phyloP scores from a whole-genome alignment of 2,329 filamentous ascomycete species.

The Aureobasidium sp. region DNA sequence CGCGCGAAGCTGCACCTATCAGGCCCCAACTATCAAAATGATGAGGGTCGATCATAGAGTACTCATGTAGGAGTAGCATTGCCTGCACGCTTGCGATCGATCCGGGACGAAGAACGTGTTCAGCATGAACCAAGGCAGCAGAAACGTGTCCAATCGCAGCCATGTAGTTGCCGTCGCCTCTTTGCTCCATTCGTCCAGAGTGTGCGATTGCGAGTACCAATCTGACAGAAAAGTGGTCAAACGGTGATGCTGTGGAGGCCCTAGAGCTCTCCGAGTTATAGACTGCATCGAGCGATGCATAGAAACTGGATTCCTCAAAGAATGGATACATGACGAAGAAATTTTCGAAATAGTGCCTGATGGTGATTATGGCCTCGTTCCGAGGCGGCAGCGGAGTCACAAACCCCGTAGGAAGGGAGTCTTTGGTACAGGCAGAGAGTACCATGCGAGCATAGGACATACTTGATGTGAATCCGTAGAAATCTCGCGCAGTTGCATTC shows the following conservation, averaged over 20 bases:
- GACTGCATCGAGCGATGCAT: constrained; percentile 69
- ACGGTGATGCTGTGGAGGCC: constrained; percentile 19
- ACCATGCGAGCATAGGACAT: constrained; percentile 91
- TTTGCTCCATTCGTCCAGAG: constrained; percentile 59
- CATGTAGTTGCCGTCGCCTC: constrained; percentile 54
- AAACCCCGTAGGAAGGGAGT: constrained; percentile 55
- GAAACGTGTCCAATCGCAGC: constrained; percentile 52
- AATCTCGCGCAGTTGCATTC: constrained; percentile 89
- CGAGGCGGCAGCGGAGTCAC: constrained; percentile 59
- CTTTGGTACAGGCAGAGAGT: constrained; percentile 69
- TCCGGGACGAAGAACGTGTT: constrained; percentile 76
- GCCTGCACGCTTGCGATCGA: constrained; percentile 81
- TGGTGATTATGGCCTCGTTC: constrained; percentile 56
- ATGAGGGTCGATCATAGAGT: constrained; percentile 79
- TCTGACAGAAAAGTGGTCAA: constrained; percentile 79
- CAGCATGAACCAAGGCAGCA: constrained; percentile 65
- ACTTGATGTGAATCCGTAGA: constrained; percentile 76
- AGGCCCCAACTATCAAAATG: constrained; percentile 94
- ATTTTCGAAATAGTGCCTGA: constrained; percentile 79
- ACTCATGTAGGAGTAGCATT: constrained; percentile 75
- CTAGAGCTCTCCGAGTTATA: constrained; percentile 37
- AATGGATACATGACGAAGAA: constrained; percentile 73
- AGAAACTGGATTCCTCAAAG: constrained; percentile 71
- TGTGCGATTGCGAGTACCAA: constrained; percentile 83
- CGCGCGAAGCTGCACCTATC: constrained; percentile 80